Base-by-base conservation (phyloP, 2,329 filamentous ascomycete genomes). In the Chaetomium olivaceum region DNA sequence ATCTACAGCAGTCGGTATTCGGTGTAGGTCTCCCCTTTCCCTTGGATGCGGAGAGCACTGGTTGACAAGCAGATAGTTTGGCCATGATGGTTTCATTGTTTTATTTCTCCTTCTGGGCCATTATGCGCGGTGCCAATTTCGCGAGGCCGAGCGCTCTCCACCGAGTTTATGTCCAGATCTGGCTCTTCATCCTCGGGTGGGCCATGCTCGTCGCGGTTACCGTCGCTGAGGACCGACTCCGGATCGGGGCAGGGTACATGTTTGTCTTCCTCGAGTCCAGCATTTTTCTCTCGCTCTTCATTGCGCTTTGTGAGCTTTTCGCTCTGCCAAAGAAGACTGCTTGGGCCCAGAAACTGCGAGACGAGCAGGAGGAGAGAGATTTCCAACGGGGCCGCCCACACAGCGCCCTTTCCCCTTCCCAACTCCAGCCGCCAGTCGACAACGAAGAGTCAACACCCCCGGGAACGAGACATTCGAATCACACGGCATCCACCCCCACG, bases 1-100 rank as follows among this genome's bases (percentile, higher is more conserved):
- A 82, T 95, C n/a, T 95, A 97, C 79, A 93, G 92, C 78, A 96
- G 91, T 72, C 85, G 89, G 57, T 98, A 95, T 75, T 84, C 91
- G 5, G 90, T 97, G 73, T 85, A 74, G 76, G 82, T 79, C 9
- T 0, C 8, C 46, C 29, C 14, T 43, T n/a, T 21, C 19, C 46
- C 11, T 19, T 5, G 51, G n/a, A 2, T 31, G 8, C 5, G 1
- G 4, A 36, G 11, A n/a, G 6, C 27, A 1, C 5, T 0, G 29
- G 54, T 71, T 74, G 59, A 73, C 69, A 25, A 2, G 3, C 4
- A 5, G 12, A 1, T 46, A 84, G 82, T 1, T 96, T 93, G 92
- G 87, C 87, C 31, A 96, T 96, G 89, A 91, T 93, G 80, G 74
- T 94, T 0, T 91, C 91, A 0, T 82, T 92, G 0, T 97, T 93